Conservation (phyloP, 345 rosid species). For the Psidium friedrichsthalianum region DNA sequence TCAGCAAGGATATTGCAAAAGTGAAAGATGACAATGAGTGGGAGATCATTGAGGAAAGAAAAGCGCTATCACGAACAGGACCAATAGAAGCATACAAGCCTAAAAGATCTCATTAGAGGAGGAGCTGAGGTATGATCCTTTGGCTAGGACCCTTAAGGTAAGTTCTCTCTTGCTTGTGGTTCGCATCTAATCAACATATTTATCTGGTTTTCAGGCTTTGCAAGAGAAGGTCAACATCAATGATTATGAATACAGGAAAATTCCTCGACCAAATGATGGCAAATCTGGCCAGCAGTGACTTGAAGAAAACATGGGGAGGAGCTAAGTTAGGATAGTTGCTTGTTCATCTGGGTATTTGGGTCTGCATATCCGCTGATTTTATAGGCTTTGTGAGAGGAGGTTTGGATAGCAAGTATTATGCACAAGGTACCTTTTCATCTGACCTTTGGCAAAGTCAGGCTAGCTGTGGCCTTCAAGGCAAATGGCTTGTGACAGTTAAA, state of each 20-base stretch:
- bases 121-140: conserved; percentile 53
- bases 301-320: background rate
- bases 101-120: conserved; percentile 66
- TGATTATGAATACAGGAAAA: conserved; percentile 69
- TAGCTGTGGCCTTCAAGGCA: background rate
- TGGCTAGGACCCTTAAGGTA: background rate
- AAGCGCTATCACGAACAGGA: conserved; percentile 74
- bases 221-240: conserved; percentile 71
- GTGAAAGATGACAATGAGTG: conserved; percentile 87
- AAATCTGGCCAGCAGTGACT: conserved; percentile 18
- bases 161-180: background rate
- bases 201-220: conserved; percentile 39
- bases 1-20: conserved; percentile 84
- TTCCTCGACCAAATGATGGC: conserved; percentile 69
- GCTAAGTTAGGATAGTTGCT: background rate
- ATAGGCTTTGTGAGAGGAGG: background rate
- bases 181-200: background rate
- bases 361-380: background rate
- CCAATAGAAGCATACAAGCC: conserved; percentile 69
- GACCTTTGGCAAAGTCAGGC: background rate
- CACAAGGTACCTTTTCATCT: background rate
- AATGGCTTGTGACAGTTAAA: background rate
- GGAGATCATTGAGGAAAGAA: conserved; percentile 76
- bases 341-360: background rate
- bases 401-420: background rate